Conservation (phyloP, 2,329 filamentous ascomycete species). For the Pestalotiopsis sp. region DNA sequence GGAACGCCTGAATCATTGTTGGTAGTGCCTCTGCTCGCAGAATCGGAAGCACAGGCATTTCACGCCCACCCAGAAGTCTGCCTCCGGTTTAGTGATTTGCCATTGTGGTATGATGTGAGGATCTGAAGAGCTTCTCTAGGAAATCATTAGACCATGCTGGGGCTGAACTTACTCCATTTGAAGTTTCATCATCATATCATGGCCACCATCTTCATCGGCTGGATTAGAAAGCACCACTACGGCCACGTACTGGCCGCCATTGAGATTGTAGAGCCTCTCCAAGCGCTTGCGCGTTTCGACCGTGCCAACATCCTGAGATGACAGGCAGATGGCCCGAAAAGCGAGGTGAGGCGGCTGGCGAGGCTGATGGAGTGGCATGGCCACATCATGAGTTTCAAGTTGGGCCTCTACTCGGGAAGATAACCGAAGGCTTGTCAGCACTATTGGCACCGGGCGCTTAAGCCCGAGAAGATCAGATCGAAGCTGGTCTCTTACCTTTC, state of each 20-base stretch:
- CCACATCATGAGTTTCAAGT: slow-evolving; percentile 48
- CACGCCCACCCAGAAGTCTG: slow-evolving; percentile 36
- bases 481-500: slow-evolving; percentile 26
- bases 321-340: slow-evolving; percentile 44
- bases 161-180: slow-evolving; percentile 43
- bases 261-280: slow-evolving; percentile 43
- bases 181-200: slow-evolving; percentile 41
- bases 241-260: slow-evolving; percentile 40
- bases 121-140: not conserved
- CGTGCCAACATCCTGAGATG: slow-evolving; percentile 37
- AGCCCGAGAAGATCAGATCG: not conserved
- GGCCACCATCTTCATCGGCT: slow-evolving; percentile 26
- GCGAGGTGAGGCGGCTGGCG: slow-evolving; percentile 17
- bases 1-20: slow-evolving; percentile 40
- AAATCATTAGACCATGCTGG: not conserved
- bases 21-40: slow-evolving; percentile 36
- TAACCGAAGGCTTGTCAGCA: not conserved
- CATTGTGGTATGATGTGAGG: not conserved
- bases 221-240: slow-evolving; percentile 47
- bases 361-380: slow-evolving; percentile 35
- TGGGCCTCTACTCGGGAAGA: slow-evolving; percentile 36
- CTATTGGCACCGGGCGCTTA: not conserved
- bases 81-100: slow-evolving; percentile 14
- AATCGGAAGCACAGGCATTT: slow-evolving; percentile 46
- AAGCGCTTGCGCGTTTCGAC: slow-evolving; percentile 34